These are phyloP conservation scores for Verticillium tricorpus DNA, from an alignment of 2,329 filamentous ascomycete genomes.

Conservation along the genomic window DNA sequence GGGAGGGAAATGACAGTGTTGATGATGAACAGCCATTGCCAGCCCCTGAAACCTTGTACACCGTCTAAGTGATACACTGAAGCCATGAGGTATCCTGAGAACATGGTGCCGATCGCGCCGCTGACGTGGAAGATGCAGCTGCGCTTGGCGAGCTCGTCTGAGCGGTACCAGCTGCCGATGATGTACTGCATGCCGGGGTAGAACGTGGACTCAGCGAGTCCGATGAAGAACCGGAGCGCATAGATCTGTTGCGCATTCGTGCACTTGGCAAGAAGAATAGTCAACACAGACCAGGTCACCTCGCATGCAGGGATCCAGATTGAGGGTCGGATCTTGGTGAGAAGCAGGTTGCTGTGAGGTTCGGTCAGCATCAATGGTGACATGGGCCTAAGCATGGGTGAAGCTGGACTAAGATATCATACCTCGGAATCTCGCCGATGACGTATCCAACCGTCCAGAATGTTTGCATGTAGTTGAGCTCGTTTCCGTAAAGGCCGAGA, in stretches of 20 bases:
- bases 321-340: slow-evolving; percentile 25
- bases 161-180: slow-evolving; percentile 24
- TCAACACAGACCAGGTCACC: slow-evolving; percentile 25
- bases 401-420: neutral
- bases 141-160: slow-evolving; percentile 22
- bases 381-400: neutral
- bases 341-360: slow-evolving; percentile 22
- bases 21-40: slow-evolving; percentile 55
- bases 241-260: slow-evolving; percentile 27
- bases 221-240: slow-evolving; percentile 23
- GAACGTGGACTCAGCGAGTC: slow-evolving; percentile 21
- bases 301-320: slow-evolving; percentile 24
- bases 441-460: slow-evolving; percentile 21
- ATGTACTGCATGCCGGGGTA: slow-evolving; percentile 19
- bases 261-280: slow-evolving; percentile 26
- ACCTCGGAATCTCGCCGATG: slow-evolving; percentile 21
- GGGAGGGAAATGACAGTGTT: slow-evolving; percentile 53
- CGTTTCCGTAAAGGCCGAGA: slow-evolving; percentile 19
- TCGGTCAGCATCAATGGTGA: slow-evolving; percentile 8
- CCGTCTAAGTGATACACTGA: slow-evolving; percentile 30
- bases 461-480: slow-evolving; percentile 21
- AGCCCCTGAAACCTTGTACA: slow-evolving; percentile 36
- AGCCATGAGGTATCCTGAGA: slow-evolving; percentile 29
- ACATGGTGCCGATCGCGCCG: slow-evolving; percentile 18
- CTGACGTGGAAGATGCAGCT: slow-evolving; percentile 22